Conservation (phyloP, 371 early-diverging fungal genomes). For the Lichtheimia hyalospora region DNA sequence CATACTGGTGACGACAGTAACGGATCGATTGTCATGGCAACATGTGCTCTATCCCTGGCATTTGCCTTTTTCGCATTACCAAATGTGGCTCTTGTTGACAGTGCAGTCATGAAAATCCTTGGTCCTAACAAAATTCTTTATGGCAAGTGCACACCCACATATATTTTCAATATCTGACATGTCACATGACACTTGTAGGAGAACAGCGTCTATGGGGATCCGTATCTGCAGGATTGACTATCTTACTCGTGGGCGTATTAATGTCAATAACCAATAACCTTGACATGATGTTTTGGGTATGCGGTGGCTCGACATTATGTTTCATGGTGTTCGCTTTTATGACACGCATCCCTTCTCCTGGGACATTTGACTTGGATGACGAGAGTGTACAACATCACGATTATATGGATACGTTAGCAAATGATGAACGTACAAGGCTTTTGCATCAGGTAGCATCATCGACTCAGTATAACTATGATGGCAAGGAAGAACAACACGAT, state of each 20-base stretch:
- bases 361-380: not conserved
- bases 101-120: constrained; percentile 51
- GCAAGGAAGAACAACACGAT: not conserved
- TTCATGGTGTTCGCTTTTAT: constrained; percentile 23
- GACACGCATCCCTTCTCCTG: not conserved
- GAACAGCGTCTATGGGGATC: constrained; percentile 48
- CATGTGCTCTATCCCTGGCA: constrained; percentile 25
- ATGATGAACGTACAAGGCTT: constrained; percentile 1
- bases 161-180: not conserved
- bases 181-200: constrained; percentile 15
- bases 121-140: constrained; percentile 48
- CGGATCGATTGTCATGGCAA: constrained; percentile 16
- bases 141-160: constrained; percentile 23
- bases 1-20: not conserved
- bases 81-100: constrained; percentile 44
- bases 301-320: constrained; percentile 22
- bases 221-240: constrained; percentile 36
- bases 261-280: constrained; percentile 26
- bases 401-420: not conserved
- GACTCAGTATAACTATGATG: not conserved
- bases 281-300: constrained; percentile 35
- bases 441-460: not conserved
- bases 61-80: constrained; percentile 46
- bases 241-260: constrained; percentile 36
- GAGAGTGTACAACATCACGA: not conserved